Conservation (phyloP, 1,284 basidiomycete species). For the Stygiomarasmius scandens region DNA sequence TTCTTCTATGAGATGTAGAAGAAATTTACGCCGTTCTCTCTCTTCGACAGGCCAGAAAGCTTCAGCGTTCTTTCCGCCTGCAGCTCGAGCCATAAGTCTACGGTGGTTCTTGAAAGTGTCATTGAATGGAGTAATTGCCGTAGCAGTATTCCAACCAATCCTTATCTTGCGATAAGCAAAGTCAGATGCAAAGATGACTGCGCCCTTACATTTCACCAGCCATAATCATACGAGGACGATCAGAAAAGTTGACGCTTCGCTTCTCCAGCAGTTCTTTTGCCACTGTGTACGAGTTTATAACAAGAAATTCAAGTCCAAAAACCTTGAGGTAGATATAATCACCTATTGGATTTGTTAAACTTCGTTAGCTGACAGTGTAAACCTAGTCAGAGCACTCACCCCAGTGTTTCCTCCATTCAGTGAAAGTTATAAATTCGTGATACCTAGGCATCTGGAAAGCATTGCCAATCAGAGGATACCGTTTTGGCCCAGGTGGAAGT, state of each 20-base stretch:
- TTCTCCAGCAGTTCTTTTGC: not conserved
- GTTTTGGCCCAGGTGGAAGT: constrained; percentile 23
- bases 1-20: not conserved
- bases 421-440: constrained; percentile 20
- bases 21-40: not conserved
- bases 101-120: not conserved
- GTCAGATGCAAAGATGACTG: not conserved
- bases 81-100: not conserved
- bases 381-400: constrained; percentile 9
- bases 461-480: constrained; percentile 25
- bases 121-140: not conserved
- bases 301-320: not conserved
- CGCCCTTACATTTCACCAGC: not conserved
- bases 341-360: not conserved
- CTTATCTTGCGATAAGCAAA: not conserved
- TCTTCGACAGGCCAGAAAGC: not conserved
- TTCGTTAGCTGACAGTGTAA: not conserved
- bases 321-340: not conserved
- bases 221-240: not conserved
- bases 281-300: not conserved
- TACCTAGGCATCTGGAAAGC: constrained; percentile 21
- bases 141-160: not conserved
- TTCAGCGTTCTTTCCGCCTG: not conserved
- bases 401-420: constrained; percentile 20
- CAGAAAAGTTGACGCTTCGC: not conserved